Evolutionary conservation across 2,329 filamentous ascomycete genomes (phyloP).

Genomic region (Pseudogymnoascus sp.): DNA sequence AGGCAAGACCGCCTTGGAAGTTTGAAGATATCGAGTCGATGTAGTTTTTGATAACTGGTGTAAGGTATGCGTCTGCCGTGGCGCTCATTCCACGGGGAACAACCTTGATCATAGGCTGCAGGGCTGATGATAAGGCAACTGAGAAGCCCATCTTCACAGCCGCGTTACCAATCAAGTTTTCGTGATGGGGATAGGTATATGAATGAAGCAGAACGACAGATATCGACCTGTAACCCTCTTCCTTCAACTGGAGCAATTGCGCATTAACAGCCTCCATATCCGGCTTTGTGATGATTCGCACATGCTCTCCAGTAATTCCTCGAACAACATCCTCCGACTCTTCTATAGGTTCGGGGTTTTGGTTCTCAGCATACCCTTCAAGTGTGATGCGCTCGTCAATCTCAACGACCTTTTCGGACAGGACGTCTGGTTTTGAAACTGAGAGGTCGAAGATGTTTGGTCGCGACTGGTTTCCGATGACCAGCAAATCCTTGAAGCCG

Average conservation of each 20-base stretch:
- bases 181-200: constrained; percentile 62
- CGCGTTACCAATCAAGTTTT: constrained; percentile 51
- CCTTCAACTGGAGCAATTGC: constrained; percentile 48
- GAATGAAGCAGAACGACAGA: constrained; percentile 61
- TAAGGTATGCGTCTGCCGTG: constrained; percentile 61
- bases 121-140: constrained; percentile 54
- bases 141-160: constrained; percentile 57
- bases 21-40: constrained; percentile 57
- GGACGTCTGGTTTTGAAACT: constrained; percentile 56
- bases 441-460: constrained; percentile 65
- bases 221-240: constrained; percentile 52
- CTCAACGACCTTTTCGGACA: constrained; percentile 61
- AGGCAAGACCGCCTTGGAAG: constrained; percentile 55
- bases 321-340: constrained; percentile 45
- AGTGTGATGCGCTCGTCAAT: constrained; percentile 64
- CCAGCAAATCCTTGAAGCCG: constrained; percentile 64
- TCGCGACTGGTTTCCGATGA: constrained; percentile 64
- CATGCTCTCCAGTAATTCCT: constrained; percentile 55
- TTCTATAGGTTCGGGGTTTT: constrained; percentile 54
- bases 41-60: constrained; percentile 59
- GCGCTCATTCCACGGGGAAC: constrained; percentile 58
- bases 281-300: constrained; percentile 49
- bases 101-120: constrained; percentile 66
- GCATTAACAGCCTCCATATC: constrained; percentile 32
- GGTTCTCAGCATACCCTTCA: constrained; percentile 64